Evolutionary conservation across 805 yeast genomes (phyloP), one percentile per base, ranked within the genome.

Genomic region (Kazachstania martiniae): DNA sequence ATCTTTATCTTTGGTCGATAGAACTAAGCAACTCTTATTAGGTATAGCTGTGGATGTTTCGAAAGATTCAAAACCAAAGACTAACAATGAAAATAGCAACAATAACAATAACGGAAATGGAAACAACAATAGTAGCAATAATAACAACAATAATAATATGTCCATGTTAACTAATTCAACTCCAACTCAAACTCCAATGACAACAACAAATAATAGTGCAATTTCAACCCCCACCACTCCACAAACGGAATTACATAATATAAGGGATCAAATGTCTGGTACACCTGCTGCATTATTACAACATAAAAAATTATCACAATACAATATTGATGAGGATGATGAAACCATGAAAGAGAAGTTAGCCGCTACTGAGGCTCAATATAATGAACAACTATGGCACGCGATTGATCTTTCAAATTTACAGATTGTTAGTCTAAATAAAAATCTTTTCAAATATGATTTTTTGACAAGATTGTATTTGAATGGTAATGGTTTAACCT

Each of bases 351-450:
- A 38, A 27, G 22, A 12, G 5, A 16, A 21, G 7, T 18, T 17
- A 21, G 33, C 18, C 16, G 40, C 41, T 29, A 32, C 46, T 15
- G 46, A 55, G 28, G 47, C 44, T 39, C n/a, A n/a, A n/a, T n/a
- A n/a, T n/a, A 74, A 80, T 23, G 78, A 77, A 38, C 96, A 87
- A 60, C 69, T 82, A 51, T 91, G 99, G 99, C 81, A 93, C 33
- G 89, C 87, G 5, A 63, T 91, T 42, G 99, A 91, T 61, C 64
- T 89, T 42, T 76, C 93, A 42, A 95, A 95, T 38, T 94, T 91
- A 57, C 83, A 89, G 21, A 65, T 91, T 32, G 63, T 73, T 40
- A 69, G 72, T 36, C 43, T 89, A 19, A 72, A 84, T n/a, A 72
- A 79, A 14, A 75, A 76, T 45, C 58, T 91, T 28, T 85, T 85